Evolutionary conservation across 768 basidiomycete species (phyloP).

Genomic region (Arthromyces matolae): DNA sequence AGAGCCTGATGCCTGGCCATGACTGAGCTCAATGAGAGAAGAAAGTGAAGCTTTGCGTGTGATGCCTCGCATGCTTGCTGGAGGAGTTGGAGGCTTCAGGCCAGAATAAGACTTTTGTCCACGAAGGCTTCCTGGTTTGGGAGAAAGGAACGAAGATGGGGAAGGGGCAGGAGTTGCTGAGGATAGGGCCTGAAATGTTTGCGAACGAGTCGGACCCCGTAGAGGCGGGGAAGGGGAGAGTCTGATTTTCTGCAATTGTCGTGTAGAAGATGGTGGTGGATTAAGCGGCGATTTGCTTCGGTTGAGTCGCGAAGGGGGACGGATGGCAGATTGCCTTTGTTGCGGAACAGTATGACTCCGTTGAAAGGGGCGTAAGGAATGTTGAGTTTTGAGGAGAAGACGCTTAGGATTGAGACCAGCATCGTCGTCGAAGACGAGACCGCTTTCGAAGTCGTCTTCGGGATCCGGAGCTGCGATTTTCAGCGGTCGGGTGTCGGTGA

Average conservation of each 20-base stretch:
- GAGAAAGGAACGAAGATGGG: conserved; percentile 57
- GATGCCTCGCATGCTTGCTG: conserved; percentile 58
- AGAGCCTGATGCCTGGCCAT: conserved; percentile 55
- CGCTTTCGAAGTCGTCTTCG: conserved; percentile 85
- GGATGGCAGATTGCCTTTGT: conserved; percentile 43
- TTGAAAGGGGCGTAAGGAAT: conserved; percentile 38
- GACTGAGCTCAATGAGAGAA: conserved; percentile 60
- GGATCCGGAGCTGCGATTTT: conserved; percentile 58
- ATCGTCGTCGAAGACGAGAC: conserved; percentile 81
- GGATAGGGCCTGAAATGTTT: conserved; percentile 57
- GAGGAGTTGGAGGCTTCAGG: conserved; percentile 71
- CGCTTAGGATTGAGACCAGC: conserved; percentile 79
- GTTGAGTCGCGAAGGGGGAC: conserved; percentile 65
- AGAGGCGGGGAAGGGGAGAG: conserved; percentile 69
- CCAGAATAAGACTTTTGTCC: conserved; percentile 84
- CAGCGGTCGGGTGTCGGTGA: conserved; percentile 30
- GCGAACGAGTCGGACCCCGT: conserved; percentile 51
- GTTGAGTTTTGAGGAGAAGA: conserved; percentile 49
- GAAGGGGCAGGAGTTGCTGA: conserved; percentile 43
- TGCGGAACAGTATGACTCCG: conserved; percentile 63
- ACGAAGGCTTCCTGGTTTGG: conserved; percentile 72
- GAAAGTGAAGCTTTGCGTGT: conserved; percentile 78
- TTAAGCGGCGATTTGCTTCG: conserved; percentile 71
- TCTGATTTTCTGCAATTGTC: conserved; percentile 64
- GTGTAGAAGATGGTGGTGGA: conserved; percentile 65